These are phyloP conservation scores for Ustilago sp. DNA, from an alignment of 1,284 basidiomycete species.

Conservation along the genomic window DNA sequence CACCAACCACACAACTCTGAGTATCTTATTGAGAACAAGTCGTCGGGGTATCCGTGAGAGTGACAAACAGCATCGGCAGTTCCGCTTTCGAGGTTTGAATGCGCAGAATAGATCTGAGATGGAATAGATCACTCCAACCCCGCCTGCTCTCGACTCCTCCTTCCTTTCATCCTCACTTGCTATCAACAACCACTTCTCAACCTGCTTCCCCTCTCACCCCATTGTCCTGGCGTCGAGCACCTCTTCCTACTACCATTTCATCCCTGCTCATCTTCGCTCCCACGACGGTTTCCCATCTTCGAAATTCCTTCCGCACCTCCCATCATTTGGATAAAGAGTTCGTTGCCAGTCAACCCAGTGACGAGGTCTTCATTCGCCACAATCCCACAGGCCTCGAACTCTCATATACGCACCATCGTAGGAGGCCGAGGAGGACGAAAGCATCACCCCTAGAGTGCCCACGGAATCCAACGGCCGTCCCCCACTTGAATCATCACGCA, in stretches of 20 bases:
- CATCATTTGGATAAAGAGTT: background rate
- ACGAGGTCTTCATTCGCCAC: background rate
- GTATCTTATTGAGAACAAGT: background rate
- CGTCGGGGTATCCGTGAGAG: background rate
- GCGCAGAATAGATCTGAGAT: constrained; percentile 1
- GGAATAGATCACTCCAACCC: background rate
- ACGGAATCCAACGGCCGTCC: background rate
- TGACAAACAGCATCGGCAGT: constrained; percentile 1
- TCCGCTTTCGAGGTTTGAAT: background rate
- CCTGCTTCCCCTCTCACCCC: background rate
- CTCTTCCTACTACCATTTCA: background rate
- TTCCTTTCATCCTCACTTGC: background rate
- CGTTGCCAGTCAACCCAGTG: background rate
- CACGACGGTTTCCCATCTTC: background rate
- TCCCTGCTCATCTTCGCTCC: background rate
- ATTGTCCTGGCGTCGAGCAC: background rate
- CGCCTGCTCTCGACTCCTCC: background rate
- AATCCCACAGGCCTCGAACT: background rate
- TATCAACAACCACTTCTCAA: constrained; percentile 8
- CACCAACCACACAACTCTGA: background rate
- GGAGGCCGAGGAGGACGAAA: background rate
- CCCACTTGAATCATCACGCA: background rate
- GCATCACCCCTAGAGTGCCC: background rate
- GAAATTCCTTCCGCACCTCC: background rate
- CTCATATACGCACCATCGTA: background rate